These are phyloP conservation scores for Aspergillus uvarum DNA, from an alignment of 2,329 filamentous ascomycete genomes.

Conservation along the genomic window DNA sequence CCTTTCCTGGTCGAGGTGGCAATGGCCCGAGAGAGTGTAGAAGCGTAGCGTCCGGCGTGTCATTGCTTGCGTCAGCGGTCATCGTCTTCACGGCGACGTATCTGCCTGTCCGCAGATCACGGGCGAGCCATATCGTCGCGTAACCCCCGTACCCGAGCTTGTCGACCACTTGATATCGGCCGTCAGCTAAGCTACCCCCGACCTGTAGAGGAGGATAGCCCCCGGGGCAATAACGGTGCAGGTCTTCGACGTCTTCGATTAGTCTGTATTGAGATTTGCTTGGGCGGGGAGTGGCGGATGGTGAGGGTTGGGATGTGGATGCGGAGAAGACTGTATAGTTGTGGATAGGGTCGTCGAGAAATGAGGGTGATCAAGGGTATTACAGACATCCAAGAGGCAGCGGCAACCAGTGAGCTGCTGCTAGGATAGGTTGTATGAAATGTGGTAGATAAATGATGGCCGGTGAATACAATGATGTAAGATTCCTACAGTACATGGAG, in stretches of 20 bases:
- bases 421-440: too few relatives aligned
- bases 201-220: conserved; percentile 6
- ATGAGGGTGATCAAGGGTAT: too few relatives aligned
- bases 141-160: conserved; percentile 21
- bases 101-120: conserved; percentile 20
- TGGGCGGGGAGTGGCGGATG: too few relatives aligned
- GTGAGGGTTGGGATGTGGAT: too few relatives aligned
- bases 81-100: conserved; percentile 40
- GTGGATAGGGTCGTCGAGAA: too few relatives aligned
- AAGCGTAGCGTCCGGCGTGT: conserved; percentile 12
- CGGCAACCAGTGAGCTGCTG: too few relatives aligned
- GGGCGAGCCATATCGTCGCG: conserved; percentile 40
- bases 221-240: conserved; percentile 11
- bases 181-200: conserved; percentile 10
- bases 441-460: too few relatives aligned
- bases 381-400: too few relatives aligned
- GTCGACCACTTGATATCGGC: conserved; percentile 15
- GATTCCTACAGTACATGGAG: too few relatives aligned
- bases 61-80: conserved; percentile 24
- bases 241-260: conserved; percentile 23
- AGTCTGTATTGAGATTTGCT: conserved; percentile 15
- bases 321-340: too few relatives aligned
- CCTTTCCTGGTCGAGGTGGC: conserved; percentile 9
- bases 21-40: conserved; percentile 9
- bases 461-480: too few relatives aligned